Evolutionary conservation across 1,139 yeast genomes (phyloP), one percentile per base, ranked within the genome.

Genomic region (Pichia kudriavzevii): DNA sequence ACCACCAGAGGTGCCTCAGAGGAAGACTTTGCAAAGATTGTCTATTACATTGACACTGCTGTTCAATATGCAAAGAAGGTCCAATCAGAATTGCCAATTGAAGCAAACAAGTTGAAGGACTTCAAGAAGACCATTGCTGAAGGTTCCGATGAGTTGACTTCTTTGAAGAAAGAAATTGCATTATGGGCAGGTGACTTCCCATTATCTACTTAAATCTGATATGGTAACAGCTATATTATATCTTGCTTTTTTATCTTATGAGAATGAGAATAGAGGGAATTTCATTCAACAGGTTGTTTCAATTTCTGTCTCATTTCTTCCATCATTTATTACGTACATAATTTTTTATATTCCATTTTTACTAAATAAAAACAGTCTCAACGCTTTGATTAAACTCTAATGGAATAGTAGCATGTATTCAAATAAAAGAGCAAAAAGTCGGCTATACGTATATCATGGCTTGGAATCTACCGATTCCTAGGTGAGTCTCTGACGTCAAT

Each of bases 161-260:
- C 67, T 33, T 70, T 81, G 52, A 85, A 84, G 69, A 63, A 68
- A 39, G 97, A 91, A 64, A 81, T 91, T 47, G 72, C 79, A 52
- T 72, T 71, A 49, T 91, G 97, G 97, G 94, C 94, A 48, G 87
- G 87, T 55, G 79, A 76, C 53, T 91, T 77, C 76, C 97, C 97
- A 59, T 80, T 91, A 54, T 85, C 97, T 52, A 84, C 75, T 46
- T 73, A 63, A 60, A 17, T 12, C 5, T 11, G 13, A 20, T 9
- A 16, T 26, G 10, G 11, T 26, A 26, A 26, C 14, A 15, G 11
- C 19, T n/a, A n/a, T n/a, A n/a, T n/a, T n/a, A n/a, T n/a, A n/a
- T n/a, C n/a, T n/a, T n/a, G n/a, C n/a, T n/a, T n/a, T n/a, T n/a
- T n/a, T n/a, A n/a, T n/a, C n/a, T n/a, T n/a, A n/a, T n/a, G n/a